phyloP scores from a whole-genome alignment of 2,329 filamentous ascomycete genomes.

The Penicillium occitanis region DNA sequence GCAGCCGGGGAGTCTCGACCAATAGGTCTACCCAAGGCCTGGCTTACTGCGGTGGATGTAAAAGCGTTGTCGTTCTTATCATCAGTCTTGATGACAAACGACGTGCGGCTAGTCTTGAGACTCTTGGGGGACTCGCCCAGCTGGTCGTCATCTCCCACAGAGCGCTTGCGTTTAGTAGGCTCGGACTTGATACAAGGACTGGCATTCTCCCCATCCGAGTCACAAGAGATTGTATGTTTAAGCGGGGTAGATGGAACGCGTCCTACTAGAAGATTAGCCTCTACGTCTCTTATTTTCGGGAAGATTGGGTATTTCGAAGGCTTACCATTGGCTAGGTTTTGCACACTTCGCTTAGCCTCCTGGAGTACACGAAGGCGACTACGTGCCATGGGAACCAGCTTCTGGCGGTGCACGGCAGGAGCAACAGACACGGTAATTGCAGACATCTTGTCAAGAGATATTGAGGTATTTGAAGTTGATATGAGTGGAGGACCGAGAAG shows the following conservation, averaged over 20 bases:
- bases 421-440: constrained; percentile 9
- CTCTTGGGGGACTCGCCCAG: constrained; percentile 46
- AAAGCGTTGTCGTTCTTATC: constrained; percentile 28
- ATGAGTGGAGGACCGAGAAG: background rate
- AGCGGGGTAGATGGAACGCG: constrained; percentile 33
- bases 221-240: constrained; percentile 20
- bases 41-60: constrained; percentile 47
- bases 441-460: constrained; percentile 13
- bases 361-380: constrained; percentile 11
- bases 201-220: constrained; percentile 57
- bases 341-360: constrained; percentile 3
- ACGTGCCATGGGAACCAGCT: constrained; percentile 3
- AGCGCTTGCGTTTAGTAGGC: constrained; percentile 44
- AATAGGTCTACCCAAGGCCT: constrained; percentile 65
- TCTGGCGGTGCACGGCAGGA: constrained; percentile 4
- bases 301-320: background rate
- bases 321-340: constrained; percentile 17
- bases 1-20: constrained; percentile 77
- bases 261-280: background rate
- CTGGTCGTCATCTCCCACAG: constrained; percentile 31
- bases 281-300: background rate
- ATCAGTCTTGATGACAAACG: constrained; percentile 19
- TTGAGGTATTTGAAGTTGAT: background rate
- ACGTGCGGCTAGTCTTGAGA: constrained; percentile 48
- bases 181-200: constrained; percentile 56